phyloP scores from a whole-genome alignment of 768 basidiomycete genomes.

The Sporobolomyces pararoseus region DNA sequence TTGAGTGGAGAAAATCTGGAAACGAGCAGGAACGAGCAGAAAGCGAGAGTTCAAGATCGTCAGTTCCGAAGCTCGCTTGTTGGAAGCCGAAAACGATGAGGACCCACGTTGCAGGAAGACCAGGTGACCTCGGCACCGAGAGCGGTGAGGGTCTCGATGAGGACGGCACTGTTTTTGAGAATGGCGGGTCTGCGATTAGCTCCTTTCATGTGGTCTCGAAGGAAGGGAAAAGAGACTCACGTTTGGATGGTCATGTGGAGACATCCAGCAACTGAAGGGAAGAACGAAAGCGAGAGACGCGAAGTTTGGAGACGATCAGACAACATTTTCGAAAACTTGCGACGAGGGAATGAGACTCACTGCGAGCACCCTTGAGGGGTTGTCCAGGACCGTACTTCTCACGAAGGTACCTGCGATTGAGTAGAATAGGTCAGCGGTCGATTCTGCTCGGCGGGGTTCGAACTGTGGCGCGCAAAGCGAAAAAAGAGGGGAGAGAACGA shows the following conservation, averaged over 20 bases:
- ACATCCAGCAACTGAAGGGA: constrained; percentile 69
- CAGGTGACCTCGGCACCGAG: constrained; percentile 97
- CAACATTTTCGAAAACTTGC: background rate
- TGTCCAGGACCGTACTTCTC: constrained; percentile 68
- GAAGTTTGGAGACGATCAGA: too few species aligned
- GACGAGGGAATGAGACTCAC: constrained; percentile 6
- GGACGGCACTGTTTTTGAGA: constrained; percentile 46
- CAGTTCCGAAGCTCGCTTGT: too few species aligned
- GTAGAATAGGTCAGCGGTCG: background rate
- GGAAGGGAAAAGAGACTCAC: constrained; percentile 22
- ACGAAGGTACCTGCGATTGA: constrained; percentile 33
- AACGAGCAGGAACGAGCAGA: constrained; percentile 9
- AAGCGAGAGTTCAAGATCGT: background rate
- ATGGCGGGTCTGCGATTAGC: too few species aligned
- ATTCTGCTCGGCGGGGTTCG: background rate
- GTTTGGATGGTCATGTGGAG: constrained; percentile 80
- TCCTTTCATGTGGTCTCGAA: too few species aligned
- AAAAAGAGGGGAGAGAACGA: constrained; percentile 1
- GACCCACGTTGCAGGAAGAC: constrained; percentile 56
- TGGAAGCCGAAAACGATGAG: background rate
- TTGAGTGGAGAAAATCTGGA: constrained; percentile 98
- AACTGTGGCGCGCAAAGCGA: background rate
- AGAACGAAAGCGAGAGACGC: background rate
- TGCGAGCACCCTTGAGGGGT: constrained; percentile 89
- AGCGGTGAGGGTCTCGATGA: constrained; percentile 93